Conservation (phyloP, 2,329 filamentous ascomycete genomes). For the Monilinia fructicola region DNA sequence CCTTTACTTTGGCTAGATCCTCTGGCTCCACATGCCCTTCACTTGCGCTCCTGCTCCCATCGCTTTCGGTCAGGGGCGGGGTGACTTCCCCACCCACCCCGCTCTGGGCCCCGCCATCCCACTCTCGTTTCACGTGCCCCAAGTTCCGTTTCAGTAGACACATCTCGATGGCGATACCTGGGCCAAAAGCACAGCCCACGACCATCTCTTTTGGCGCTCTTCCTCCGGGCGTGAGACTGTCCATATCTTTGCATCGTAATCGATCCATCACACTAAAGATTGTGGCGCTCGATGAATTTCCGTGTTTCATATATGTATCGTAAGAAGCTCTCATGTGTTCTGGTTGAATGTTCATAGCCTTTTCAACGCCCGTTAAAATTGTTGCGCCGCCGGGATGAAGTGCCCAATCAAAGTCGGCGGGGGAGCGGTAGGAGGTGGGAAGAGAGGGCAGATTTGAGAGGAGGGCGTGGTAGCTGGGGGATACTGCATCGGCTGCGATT, state of each 20-base stretch:
- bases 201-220: slow-evolving; percentile 55
- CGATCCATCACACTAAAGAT: slow-evolving; percentile 67
- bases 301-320: slow-evolving; percentile 65
- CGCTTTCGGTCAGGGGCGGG: slow-evolving; percentile 39
- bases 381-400: slow-evolving; percentile 69
- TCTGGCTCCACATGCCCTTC: slow-evolving; percentile 24
- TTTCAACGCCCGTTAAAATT: slow-evolving; percentile 63
- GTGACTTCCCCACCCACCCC: slow-evolving; percentile 34
- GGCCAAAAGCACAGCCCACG: slow-evolving; percentile 68
- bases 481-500: slow-evolving; percentile 52
- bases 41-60: slow-evolving; percentile 36
- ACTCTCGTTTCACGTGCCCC: slow-evolving; percentile 32
- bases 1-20: slow-evolving; percentile 29
- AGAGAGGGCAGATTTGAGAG: slow-evolving; percentile 49
- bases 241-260: slow-evolving; percentile 60
- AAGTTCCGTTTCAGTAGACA: slow-evolving; percentile 56
- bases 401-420: slow-evolving; percentile 69
- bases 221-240: slow-evolving; percentile 52
- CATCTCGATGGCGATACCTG: slow-evolving; percentile 68
- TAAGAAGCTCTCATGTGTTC: slow-evolving; percentile 70
- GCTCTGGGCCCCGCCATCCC: slow-evolving; percentile 23
- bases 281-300: slow-evolving; percentile 69
- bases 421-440: slow-evolving; percentile 46
- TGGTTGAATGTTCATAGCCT: slow-evolving; percentile 54
- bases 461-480: slow-evolving; percentile 55